These are phyloP conservation scores for Ustilago sp. DNA, from an alignment of 1,284 basidiomycete genomes.

Conservation along the genomic window DNA sequence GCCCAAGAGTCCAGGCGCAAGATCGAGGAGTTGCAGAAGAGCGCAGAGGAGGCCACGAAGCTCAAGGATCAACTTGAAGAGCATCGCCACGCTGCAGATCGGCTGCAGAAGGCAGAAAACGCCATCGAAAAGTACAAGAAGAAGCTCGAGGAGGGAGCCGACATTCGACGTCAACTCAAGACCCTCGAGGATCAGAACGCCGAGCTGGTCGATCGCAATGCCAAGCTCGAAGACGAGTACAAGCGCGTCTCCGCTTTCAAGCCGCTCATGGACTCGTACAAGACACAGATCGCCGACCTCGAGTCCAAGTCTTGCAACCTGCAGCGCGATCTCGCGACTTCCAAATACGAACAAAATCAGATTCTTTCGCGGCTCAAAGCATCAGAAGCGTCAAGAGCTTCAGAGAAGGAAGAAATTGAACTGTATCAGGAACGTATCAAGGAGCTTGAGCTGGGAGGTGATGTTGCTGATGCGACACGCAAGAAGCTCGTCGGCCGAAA, in stretches of 20 bases:
- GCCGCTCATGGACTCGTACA: slow-evolving; percentile 91
- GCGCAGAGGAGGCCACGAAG: slow-evolving; percentile 80
- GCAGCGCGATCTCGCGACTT: slow-evolving; percentile 73
- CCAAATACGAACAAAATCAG: slow-evolving; percentile 60
- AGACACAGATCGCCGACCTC: slow-evolving; percentile 83
- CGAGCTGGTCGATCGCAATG: slow-evolving; percentile 88
- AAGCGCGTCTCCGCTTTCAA: slow-evolving; percentile 87
- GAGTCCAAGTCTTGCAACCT: slow-evolving; percentile 79
- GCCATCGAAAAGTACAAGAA: slow-evolving; percentile 99
- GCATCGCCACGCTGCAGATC: slow-evolving; percentile 81
- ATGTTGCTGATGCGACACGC: slow-evolving; percentile 71
- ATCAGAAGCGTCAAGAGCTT: slow-evolving; percentile 77
- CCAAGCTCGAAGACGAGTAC: slow-evolving; percentile 88
- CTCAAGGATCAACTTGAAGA: slow-evolving; percentile 95
- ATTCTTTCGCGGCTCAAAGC: slow-evolving; percentile 49
- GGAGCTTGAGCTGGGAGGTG: slow-evolving; percentile 79
- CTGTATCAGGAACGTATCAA: slow-evolving; percentile 90
- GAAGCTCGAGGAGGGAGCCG: slow-evolving; percentile 93
- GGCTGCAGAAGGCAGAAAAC: slow-evolving; percentile 91
- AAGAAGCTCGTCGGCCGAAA: slow-evolving; percentile 45
- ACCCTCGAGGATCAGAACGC: slow-evolving; percentile 91
- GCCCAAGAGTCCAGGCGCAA: slow-evolving; percentile 45
- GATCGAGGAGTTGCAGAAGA: slow-evolving; percentile 82
- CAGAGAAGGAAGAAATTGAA: slow-evolving; percentile 86
- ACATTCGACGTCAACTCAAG: slow-evolving; percentile 85